These are phyloP conservation scores for Straminergon stramineum DNA, from an alignment of 225 moss, liverwort and hornwort species.

Conservation along the genomic window DNA sequence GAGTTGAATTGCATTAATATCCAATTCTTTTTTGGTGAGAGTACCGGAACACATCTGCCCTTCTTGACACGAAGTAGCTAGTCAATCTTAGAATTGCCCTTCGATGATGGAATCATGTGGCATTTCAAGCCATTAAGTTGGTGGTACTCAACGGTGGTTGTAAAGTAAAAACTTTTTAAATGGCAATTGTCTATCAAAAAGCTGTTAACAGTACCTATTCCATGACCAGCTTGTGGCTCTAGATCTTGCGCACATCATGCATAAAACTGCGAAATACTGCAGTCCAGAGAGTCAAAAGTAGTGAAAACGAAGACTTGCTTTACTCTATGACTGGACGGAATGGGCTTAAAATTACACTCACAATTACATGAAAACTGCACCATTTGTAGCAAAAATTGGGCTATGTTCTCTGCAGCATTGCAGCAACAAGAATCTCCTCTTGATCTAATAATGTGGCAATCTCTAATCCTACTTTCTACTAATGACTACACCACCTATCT, in stretches of 20 bases:
- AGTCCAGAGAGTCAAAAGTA: neutral
- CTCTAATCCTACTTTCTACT: neutral
- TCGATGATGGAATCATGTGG: neutral
- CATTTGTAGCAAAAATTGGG: slow-evolving; percentile 4
- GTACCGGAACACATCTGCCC: neutral
- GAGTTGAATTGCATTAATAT: neutral
- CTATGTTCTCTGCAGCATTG: neutral
- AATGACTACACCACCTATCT: neutral
- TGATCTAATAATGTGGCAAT: neutral
- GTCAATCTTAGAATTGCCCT: neutral
- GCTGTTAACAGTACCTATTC: neutral
- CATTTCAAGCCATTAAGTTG: neutral
- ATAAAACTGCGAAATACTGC: neutral
- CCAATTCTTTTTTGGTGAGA: neutral
- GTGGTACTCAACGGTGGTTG: neutral
- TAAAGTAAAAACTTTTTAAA: neutral
- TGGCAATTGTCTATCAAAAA: neutral
- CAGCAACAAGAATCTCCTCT: slow-evolving; percentile 1
- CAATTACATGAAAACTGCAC: slow-evolving; percentile 9
- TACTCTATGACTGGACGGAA: neutral
- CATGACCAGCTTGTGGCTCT: neutral
- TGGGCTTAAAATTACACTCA: slow-evolving; percentile 3
- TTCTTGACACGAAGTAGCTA: neutral
- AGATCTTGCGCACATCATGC: neutral
- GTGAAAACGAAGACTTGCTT: neutral